Conservation (phyloP, 139 green algal species). For the Micractinium sp. region DNA sequence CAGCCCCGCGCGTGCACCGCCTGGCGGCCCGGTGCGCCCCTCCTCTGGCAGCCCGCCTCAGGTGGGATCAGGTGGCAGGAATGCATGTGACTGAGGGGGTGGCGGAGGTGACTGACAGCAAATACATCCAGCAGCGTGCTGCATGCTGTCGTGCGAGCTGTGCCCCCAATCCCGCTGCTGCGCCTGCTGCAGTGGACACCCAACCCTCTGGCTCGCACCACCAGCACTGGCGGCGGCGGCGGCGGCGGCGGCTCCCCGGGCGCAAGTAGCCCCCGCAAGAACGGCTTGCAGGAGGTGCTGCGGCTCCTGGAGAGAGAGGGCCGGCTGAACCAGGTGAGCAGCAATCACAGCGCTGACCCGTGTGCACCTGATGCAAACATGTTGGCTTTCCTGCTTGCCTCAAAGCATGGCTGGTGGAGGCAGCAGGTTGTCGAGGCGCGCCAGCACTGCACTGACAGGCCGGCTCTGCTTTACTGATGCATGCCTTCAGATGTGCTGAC, state of each 20-base stretch:
- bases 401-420: too few species aligned
- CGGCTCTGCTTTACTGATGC: too few species aligned
- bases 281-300: background rate
- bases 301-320: conserved; percentile 2
- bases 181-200: conserved; percentile 1
- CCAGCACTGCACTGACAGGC: too few species aligned
- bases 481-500: too few species aligned
- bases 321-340: conserved; percentile 1
- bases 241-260: too few species aligned
- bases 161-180: background rate
- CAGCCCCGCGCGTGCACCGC: background rate
- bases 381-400: too few species aligned
- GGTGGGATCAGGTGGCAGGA: background rate
- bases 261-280: background rate
- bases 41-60: background rate
- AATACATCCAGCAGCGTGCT: background rate
- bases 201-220: conserved; percentile 1
- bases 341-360: too few species aligned
- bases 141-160: background rate
- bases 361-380: too few species aligned
- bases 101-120: too few species aligned
- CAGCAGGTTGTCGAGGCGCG: too few species aligned
- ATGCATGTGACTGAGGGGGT: background rate
- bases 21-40: background rate
- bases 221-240: background rate